Base-by-base conservation (phyloP, 805 yeast genomes). In the Sugiyamaella valdiviana region DNA sequence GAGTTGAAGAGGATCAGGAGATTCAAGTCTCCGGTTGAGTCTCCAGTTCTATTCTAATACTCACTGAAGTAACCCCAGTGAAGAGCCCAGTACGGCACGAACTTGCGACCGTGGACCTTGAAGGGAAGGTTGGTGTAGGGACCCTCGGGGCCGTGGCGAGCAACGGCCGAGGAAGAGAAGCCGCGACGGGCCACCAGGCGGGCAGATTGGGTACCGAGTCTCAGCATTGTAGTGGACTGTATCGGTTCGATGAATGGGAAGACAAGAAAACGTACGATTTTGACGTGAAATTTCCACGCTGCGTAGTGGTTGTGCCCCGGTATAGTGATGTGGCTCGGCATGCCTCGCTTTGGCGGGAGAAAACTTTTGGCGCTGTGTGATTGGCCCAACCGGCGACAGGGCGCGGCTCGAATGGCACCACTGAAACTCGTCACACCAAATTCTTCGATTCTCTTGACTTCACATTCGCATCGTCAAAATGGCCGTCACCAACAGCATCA, bases 71-170 rank as follows among this genome's bases (percentile, higher is more conserved):
- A 83, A 46, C 89, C 80, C 76, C 85, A 83, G 76, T 84, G 95
- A 57, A 83, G 76, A 46, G 88, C 73, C 58, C 82, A 86, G 68
- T 78, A 89, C 58, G 97, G 98, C 57, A 91, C 77, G 50, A 26
- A 57, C 74, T 81, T 85, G 78, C 95, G 89, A 79, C 82, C 76
- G 78, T 88, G 89, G 55, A 91, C 95, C 77, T 80, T 80, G 81
- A 91, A 93, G 57, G 99, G 99, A 56, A 91, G 65, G 79, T 93
- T 91, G 63, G 84, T 75, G 82, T 93, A 93, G 42, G 83, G 82
- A 64, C 97, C 97, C 63, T 79, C 84, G 61, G 80, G 80, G 65
- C 77, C 81, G 71, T 79, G 85, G 44, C 70, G 72, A 46, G 64
- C 66, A 59, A 73, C 65, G 50, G 57, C 49, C 44, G 70, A 51